Percentiles rank a stretch among this genome's conserved stretches.
These are phyloP conservation scores for Globisporangium nunn DNA, from an alignment of 352 stramenopile species.

Conservation along the genomic window DNA sequence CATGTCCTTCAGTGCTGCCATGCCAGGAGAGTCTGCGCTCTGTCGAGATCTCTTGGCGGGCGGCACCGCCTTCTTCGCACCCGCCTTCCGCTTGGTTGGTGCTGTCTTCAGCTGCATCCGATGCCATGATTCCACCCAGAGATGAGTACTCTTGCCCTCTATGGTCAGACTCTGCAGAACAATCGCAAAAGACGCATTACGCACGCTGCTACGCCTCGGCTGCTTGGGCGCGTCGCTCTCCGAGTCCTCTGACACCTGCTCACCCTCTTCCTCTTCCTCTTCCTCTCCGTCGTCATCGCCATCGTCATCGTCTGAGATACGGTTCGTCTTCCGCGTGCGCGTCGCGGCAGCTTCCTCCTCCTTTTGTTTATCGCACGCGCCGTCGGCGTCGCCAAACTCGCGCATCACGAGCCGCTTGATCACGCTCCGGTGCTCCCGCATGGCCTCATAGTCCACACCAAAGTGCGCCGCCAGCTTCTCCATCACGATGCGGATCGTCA, in stretches of 20 bases:
- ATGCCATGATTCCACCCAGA: not conserved
- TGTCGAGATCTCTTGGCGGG: constrained; percentile 19
- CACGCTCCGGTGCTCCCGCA: constrained; percentile 1
- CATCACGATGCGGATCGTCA: constrained; percentile 43
- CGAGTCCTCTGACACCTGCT: constrained; percentile 1
- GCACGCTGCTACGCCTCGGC: not conserved
- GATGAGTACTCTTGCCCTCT: no score
- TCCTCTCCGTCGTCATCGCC: constrained; percentile 16
- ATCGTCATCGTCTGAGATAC: constrained; percentile 29
- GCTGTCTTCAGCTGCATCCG: constrained; percentile 3
- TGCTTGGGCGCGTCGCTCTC: constrained; percentile 10
- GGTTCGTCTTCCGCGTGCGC: constrained; percentile 16
- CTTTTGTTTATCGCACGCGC: not conserved
- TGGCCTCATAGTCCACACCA: constrained; percentile 20
- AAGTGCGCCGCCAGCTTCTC: constrained; percentile 45
- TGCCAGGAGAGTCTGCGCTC: constrained; percentile 31
- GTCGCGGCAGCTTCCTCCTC: not conserved
- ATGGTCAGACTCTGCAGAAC: no score
- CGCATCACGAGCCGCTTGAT: constrained; percentile 14
- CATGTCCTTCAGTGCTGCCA: constrained; percentile 62
- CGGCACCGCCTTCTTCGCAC: constrained; percentile 8
- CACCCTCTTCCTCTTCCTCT: constrained; percentile 14
- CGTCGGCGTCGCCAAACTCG: constrained; percentile 4
- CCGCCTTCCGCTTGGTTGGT: constrained; percentile 9
- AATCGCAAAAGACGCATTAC: not conserved